Evolutionary conservation across 2,329 filamentous ascomycete species (phyloP).

Genomic region (Fusarium setosum): DNA sequence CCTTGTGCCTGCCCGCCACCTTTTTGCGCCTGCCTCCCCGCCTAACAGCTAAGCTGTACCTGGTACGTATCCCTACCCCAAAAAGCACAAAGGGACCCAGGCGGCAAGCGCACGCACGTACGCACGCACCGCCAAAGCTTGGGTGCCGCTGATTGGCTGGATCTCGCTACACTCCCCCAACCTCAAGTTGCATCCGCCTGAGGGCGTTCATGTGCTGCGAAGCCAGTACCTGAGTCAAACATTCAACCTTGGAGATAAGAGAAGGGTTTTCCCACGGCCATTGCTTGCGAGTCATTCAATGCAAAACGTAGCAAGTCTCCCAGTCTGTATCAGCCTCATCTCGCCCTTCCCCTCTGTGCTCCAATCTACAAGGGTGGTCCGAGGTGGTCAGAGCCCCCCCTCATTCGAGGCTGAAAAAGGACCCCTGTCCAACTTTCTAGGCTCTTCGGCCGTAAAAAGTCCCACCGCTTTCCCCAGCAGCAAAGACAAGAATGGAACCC

Average conservation of each 20-base stretch:
- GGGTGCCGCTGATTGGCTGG: constrained; percentile 34
- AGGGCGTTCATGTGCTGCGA: constrained; percentile 25
- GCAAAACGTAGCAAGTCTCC: neutral
- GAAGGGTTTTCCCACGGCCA: constrained; percentile 6
- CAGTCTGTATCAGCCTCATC: neutral
- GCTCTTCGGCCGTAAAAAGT: constrained; percentile 25
- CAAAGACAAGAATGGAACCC: constrained; percentile 8
- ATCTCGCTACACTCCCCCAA: constrained; percentile 32
- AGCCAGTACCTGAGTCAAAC: constrained; percentile 29
- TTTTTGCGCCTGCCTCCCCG: constrained; percentile 15
- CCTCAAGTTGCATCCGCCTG: constrained; percentile 28
- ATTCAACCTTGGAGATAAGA: constrained; percentile 6
- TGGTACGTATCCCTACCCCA: constrained; percentile 27
- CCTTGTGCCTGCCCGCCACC: constrained; percentile 11
- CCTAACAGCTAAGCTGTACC: neutral
- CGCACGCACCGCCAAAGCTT: constrained; percentile 14
- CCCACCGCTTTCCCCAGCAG: constrained; percentile 32
- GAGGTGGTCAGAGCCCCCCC: constrained; percentile 14
- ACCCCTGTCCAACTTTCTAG: constrained; percentile 34
- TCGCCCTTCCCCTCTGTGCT: neutral
- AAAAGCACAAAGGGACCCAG: constrained; percentile 28
- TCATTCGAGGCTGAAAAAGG: constrained; percentile 37
- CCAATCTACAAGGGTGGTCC: constrained; percentile 1
- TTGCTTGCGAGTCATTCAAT: constrained; percentile 17
- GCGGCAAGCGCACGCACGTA: constrained; percentile 30